Base-by-base conservation (phyloP, 768 basidiomycete genomes). In the Suillus cothurnatus region DNA sequence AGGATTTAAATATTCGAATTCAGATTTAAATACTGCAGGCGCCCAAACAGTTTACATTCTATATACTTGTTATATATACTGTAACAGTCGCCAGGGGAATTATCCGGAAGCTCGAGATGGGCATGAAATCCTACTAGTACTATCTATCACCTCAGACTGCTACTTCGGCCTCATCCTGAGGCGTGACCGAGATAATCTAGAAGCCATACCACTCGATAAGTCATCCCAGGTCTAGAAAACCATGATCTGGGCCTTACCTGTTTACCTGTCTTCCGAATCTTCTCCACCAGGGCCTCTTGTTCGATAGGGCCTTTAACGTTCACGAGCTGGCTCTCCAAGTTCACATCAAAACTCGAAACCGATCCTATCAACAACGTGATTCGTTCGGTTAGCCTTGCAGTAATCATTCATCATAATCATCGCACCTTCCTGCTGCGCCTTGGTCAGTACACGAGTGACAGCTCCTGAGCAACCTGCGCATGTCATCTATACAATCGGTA, bases 261-360 rank as follows among this genome's bases (percentile, higher is more conserved):
- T 79, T 95, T 95, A 68, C 95, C 95, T 12, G 94, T 97, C 86
- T 95, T 96, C 84, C 87, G 86, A 73, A 97, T 93, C 81, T 83
- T 91, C 61, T 80, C 88, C 15, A 86, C 77, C 55, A 94, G 80
- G 3, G 81, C 81, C 0, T 93, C 91, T 74, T 91, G 92, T 21
- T 83, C 70, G 12, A 86, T 80, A 3, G 79, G 75, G 14, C 86
- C 87, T 12, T 75, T 87, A 57, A 96, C 93, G 61, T 85, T 61
- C 62, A 95, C 94, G 72, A 85, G 84, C 74, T 95, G 92, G 45
- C 79, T 86, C 34, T 85, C 87, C 41, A 95, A 84, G 71, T 72
- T 81, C 68, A 95, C 88, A 5, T 80, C 74, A 79, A 81, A 94
- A 3, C 79, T 78, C 23, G 80, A 72, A 3, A 55, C 64, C 52